These are phyloP conservation scores for Pneumocystis jirovecii DNA, from an alignment of 1,139 yeast species.

Conservation along the genomic window DNA sequence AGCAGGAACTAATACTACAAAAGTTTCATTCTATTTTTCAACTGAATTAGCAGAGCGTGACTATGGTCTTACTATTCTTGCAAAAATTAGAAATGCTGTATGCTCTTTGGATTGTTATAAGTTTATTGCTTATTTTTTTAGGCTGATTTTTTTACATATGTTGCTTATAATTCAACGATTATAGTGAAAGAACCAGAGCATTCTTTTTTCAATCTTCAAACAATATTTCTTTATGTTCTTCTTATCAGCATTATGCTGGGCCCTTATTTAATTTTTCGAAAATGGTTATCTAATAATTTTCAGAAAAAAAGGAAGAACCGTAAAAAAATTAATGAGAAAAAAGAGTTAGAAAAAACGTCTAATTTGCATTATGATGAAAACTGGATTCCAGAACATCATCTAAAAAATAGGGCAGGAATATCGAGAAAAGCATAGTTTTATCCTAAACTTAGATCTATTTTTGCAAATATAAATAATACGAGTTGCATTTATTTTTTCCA, in stretches of 20 bases:
- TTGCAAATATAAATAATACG: background rate
- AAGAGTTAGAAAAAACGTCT: background rate
- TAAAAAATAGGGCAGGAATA: background rate
- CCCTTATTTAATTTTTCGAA: background rate
- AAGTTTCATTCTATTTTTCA: background rate
- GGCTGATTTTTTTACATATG: background rate
- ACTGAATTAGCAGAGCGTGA: background rate
- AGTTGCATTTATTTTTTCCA: background rate
- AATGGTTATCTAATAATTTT: background rate
- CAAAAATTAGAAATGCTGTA: background rate
- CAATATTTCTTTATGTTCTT: background rate
- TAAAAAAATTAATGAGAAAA: background rate
- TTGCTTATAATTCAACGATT: background rate
- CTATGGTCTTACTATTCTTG: background rate
- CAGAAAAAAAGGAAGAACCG: background rate
- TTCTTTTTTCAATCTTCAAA: background rate
- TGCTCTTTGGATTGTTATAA: background rate
- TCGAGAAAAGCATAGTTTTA: background rate
- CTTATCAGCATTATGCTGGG: background rate
- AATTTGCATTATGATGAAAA: background rate
- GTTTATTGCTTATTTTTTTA: background rate
- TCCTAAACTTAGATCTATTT: background rate
- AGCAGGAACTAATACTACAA: background rate
- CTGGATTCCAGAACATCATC: background rate
- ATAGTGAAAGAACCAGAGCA: background rate